Evolutionary conservation across 148 eudicot genomes (phyloP).

Genomic region (Fallopia convolvulus): DNA sequence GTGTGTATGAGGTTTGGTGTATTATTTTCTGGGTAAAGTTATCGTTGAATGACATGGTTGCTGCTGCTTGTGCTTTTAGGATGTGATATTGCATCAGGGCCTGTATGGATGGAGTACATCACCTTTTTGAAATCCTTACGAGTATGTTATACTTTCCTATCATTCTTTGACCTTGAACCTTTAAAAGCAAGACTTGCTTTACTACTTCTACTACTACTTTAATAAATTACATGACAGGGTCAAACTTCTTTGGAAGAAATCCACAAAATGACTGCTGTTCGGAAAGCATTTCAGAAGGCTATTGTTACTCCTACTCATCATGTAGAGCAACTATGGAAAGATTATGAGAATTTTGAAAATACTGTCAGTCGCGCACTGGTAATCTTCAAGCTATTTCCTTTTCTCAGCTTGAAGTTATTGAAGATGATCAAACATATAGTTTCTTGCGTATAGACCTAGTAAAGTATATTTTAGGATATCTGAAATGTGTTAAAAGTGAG

Average conservation of each 20-base stretch:
- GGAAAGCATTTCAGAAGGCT: conserved; percentile 87
- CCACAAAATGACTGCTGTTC: conserved; percentile 72
- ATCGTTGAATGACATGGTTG: conserved; percentile 1
- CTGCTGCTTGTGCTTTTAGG: conserved; percentile 36
- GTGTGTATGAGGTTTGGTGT: neutral
- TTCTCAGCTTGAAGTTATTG: neutral
- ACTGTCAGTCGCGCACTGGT: conserved; percentile 96
- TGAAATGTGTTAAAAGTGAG: neutral
- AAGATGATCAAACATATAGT: neutral
- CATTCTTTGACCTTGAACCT: neutral
- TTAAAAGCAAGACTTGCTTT: conserved; percentile 2
- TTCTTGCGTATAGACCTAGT: neutral
- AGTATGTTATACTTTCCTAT: conserved; percentile 36
- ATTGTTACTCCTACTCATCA: conserved; percentile 86
- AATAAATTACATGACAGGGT: conserved; percentile 37
- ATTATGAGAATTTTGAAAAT: conserved; percentile 94
- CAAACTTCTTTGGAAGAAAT: conserved; percentile 85
- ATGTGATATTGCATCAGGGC: conserved; percentile 84
- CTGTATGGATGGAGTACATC: conserved; percentile 97
- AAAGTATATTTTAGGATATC: neutral
- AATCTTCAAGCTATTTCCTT: conserved; percentile 13
- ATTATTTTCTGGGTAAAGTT: neutral
- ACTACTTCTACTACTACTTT: neutral
- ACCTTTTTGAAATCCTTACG: conserved; percentile 70
- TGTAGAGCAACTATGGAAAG: conserved; percentile 95